Base-by-base conservation (phyloP, 2,329 filamentous ascomycete genomes). In the Westerdykella sp. region DNA sequence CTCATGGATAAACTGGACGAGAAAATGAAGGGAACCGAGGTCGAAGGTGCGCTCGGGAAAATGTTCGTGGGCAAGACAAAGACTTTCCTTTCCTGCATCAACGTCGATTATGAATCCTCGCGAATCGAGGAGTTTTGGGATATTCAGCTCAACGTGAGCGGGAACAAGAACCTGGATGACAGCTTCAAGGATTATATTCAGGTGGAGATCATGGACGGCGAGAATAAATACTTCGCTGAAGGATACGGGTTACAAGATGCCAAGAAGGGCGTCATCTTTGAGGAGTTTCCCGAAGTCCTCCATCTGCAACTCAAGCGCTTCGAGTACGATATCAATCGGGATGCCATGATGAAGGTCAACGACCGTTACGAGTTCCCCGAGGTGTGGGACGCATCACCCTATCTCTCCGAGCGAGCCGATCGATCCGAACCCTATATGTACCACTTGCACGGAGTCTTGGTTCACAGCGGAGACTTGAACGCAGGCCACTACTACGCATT, bases 331-430 rank as follows among this genome's bases (percentile, higher is more conserved):
- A 86, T 96, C 58, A 85, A 95, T 55, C 82, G 87, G 56, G 91
- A 97, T 62, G 89, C 88, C 51, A 96, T 97, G 87, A 96, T 95
- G 85, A 98, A 98, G 71, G 89, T 98, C 64, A 94, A 95, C 59
- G 88, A 94, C 57, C 82, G 87, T 44, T 91, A 93, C 70, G 88
- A 94, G 59, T 95, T 93, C 53, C 88, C 87, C 1, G 87, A 94
- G 47, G 71, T 79, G 44, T 88, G 89, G 58, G 87, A 95, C 61
- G 87, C 90, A 6, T 75, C 86, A 0, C 89, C 89, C 0, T 98
- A 93, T 63, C 79, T 98, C 15, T 85, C 88, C 11, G 83, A 88
- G 18, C 83, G 87, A 47, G 87, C 88, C 21, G 90, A 96, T 64
- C 85, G 75, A 63, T 93, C 88, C 1, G 89, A 97, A 62, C 74